These are phyloP conservation scores for Yamadazyma laniorum DNA, from an alignment of 805 yeast species.

Conservation along the genomic window DNA sequence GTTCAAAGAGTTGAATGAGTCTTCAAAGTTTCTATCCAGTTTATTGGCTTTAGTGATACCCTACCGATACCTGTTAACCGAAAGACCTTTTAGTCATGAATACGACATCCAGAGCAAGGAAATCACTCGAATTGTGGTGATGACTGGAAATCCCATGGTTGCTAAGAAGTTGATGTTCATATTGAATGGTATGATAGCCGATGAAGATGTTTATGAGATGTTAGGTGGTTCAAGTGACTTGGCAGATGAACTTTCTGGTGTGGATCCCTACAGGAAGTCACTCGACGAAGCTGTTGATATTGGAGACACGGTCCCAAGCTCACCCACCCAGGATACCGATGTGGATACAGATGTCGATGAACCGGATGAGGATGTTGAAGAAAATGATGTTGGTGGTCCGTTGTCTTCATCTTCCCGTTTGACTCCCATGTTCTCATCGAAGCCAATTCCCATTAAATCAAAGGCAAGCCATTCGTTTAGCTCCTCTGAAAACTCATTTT, in stretches of 20 bases:
- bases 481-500: conserved; percentile 25
- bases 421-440: conserved; percentile 6
- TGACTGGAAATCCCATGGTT: conserved; percentile 60
- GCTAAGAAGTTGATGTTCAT: conserved; percentile 59
- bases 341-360: conserved; percentile 12
- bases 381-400: no score
- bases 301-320: neutral
- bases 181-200: conserved; percentile 49
- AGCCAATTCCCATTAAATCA: conserved; percentile 17
- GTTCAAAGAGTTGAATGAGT: conserved; percentile 40
- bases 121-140: conserved; percentile 49
- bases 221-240: neutral
- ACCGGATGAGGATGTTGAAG: conserved; percentile 7
- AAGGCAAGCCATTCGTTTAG: conserved; percentile 15
- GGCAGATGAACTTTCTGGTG: neutral
- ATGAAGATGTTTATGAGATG: conserved; percentile 19
- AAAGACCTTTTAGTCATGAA: conserved; percentile 28
- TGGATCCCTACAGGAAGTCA: neutral
- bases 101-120: conserved; percentile 24
- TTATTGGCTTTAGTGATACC: conserved; percentile 47
- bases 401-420: neutral
- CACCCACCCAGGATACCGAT: conserved; percentile 5
- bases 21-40: conserved; percentile 45
- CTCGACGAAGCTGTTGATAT: neutral
- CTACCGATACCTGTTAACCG: conserved; percentile 30